phyloP scores from a whole-genome alignment of 768 basidiomycete genomes.

The Auriscalpium orientale region DNA sequence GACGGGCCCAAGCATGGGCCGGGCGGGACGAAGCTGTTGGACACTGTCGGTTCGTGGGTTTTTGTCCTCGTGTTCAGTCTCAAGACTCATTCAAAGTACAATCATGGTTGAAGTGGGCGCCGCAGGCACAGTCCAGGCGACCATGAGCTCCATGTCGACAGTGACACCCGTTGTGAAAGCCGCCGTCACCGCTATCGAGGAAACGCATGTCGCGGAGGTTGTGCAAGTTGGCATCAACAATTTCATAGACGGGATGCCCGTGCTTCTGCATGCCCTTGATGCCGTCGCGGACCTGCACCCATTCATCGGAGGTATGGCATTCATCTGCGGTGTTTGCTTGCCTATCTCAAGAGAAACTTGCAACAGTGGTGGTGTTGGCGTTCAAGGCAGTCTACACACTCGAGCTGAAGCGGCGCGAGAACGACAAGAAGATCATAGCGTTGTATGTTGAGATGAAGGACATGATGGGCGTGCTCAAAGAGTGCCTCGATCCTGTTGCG shows the following conservation, averaged over 20 bases:
- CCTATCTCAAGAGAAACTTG: background rate
- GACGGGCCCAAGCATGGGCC: background rate
- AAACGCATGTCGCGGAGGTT: too few species aligned
- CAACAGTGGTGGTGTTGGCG: conserved; percentile 37
- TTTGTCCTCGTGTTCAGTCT: background rate
- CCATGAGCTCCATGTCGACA: too few species aligned
- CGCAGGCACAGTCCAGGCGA: too few species aligned
- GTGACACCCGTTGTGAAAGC: too few species aligned
- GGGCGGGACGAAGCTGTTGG: background rate
- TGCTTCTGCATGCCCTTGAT: conserved; percentile 21
- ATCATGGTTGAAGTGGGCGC: too few species aligned
- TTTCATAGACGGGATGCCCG: conserved; percentile 20
- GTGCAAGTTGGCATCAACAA: conserved; percentile 8
- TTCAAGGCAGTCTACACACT: conserved; percentile 43
- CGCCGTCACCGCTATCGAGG: too few species aligned
- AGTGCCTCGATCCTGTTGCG: background rate
- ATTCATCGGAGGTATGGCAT: conserved; percentile 19
- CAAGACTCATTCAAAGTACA: too few species aligned
- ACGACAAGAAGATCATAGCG: conserved; percentile 40
- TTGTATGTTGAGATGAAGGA: conserved; percentile 45
- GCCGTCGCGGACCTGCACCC: conserved; percentile 22
- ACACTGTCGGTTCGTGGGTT: background rate
- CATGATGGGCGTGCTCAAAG: conserved; percentile 28
- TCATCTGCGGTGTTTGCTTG: background rate
- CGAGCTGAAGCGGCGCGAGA: conserved; percentile 41